phyloP scores from a whole-genome alignment of 2,329 filamentous ascomycete genomes.

The Penicillium thymicola region DNA sequence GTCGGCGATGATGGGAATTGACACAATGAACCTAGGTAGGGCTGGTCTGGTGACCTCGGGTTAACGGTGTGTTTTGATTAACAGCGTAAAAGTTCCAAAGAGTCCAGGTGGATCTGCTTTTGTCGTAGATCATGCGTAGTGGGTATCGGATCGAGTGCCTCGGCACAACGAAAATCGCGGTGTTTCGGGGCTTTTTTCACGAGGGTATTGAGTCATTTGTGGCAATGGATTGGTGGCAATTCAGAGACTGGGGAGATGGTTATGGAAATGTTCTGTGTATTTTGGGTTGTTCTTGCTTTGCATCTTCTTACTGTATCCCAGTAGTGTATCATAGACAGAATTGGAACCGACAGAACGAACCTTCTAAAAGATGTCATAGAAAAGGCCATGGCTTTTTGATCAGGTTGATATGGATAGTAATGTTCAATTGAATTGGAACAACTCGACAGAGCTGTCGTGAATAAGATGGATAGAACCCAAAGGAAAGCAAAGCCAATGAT shows the following conservation, averaged over 20 bases:
- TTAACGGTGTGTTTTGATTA: background rate
- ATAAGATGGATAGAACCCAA: background rate
- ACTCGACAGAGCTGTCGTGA: background rate
- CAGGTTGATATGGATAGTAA: background rate
- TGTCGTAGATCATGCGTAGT: constrained; percentile 5
- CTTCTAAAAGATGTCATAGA: background rate
- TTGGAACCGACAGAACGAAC: background rate
- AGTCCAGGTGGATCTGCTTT: background rate
- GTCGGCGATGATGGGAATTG: background rate
- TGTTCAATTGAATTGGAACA: constrained; percentile 1
- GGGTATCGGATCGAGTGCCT: background rate
- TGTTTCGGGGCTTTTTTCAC: background rate
- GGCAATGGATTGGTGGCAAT: background rate
- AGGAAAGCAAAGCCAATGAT: background rate
- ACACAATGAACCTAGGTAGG: background rate
- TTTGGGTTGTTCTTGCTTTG: background rate
- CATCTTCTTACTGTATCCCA: too few species aligned
- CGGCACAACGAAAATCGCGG: background rate
- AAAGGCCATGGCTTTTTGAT: background rate
- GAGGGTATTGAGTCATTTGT: background rate
- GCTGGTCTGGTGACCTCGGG: background rate
- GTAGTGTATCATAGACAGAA: background rate
- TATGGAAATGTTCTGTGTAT: background rate
- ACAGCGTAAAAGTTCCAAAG: background rate
- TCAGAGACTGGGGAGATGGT: background rate